Conservation (phyloP, 2,329 filamentous ascomycete genomes). For the Fusarium drepaniforme region DNA sequence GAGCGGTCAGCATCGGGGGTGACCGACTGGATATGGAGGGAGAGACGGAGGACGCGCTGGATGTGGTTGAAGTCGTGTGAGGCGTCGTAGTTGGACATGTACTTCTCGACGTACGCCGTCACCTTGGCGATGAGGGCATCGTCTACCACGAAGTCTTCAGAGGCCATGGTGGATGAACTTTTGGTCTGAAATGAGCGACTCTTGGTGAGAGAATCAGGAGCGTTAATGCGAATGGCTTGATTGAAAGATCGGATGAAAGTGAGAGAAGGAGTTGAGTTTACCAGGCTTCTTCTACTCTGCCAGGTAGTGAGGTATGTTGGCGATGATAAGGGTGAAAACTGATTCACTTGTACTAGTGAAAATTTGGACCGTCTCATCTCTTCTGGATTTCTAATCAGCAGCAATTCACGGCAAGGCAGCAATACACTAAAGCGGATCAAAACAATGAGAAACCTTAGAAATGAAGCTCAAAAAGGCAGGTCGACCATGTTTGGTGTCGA, state of each 20-base stretch:
- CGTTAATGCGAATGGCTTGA: not conserved
- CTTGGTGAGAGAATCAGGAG: not conserved
- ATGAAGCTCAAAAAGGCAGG: slow-evolving; percentile 8
- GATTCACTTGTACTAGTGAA: slow-evolving; percentile 23
- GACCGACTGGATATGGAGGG: slow-evolving; percentile 71
- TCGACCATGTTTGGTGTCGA: slow-evolving; percentile 4
- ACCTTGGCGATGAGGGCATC: slow-evolving; percentile 66
- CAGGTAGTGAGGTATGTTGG: not conserved
- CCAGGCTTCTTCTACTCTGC: not conserved
- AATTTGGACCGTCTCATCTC: slow-evolving; percentile 9
- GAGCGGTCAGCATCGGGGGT: slow-evolving; percentile 57
- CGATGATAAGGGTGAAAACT: not conserved
- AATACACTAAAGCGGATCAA: not conserved
- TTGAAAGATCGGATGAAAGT: slow-evolving; percentile 6
- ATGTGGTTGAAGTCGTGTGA: slow-evolving; percentile 93
- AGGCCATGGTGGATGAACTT: slow-evolving; percentile 36
- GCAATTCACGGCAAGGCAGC: not conserved
- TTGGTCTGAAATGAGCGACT: not conserved
- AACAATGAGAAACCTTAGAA: not conserved
- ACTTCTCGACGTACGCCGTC: slow-evolving; percentile 73
- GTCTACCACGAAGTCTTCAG: slow-evolving; percentile 43
- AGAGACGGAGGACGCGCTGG: slow-evolving; percentile 80
- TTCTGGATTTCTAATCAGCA: slow-evolving; percentile 25
- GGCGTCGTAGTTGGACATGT: slow-evolving; percentile 84
- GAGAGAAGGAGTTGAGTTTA: not conserved